Evolutionary conservation across 768 basidiomycete genomes (phyloP).

Genomic region (Suillus fuscotomentosus): DNA sequence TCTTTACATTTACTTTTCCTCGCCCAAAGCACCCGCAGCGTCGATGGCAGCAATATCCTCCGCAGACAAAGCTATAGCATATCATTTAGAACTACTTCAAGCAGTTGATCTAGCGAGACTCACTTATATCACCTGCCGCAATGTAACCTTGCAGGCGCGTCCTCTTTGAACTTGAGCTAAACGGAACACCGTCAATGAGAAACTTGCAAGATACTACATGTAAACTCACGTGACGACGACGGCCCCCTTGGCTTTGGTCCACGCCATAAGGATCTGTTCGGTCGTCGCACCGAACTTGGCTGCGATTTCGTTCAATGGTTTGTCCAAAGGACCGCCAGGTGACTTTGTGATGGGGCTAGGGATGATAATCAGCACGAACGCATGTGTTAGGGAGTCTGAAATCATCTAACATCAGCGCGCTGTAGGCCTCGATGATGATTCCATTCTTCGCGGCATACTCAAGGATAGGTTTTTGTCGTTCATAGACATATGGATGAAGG

Average conservation of each 20-base stretch:
- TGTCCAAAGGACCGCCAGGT: slow-evolving; percentile 65
- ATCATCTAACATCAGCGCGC: slow-evolving; percentile 21
- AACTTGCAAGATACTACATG: not conserved
- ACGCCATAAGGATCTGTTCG: not conserved
- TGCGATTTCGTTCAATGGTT: slow-evolving; percentile 54
- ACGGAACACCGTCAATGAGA: not conserved
- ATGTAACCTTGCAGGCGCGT: slow-evolving; percentile 67
- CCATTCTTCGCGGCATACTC: slow-evolving; percentile 55
- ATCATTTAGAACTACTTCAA: not conserved
- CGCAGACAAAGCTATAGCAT: slow-evolving; percentile 31
- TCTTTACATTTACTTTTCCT: not conserved
- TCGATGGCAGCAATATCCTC: slow-evolving; percentile 55
- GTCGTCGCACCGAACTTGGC: not conserved
- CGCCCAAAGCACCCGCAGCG: slow-evolving; percentile 41
- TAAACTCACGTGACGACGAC: slow-evolving; percentile 57
- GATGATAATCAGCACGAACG: not conserved
- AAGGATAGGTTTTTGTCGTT: slow-evolving; percentile 50
- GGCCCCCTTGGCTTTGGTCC: slow-evolving; percentile 56
- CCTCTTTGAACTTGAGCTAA: slow-evolving; percentile 65
- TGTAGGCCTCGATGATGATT: slow-evolving; percentile 74
- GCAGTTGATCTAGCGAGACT: slow-evolving; percentile 9
- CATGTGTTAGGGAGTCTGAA: slow-evolving; percentile 39
- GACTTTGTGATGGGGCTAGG: slow-evolving; percentile 44
- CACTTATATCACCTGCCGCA: slow-evolving; percentile 62
- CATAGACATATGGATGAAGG: slow-evolving; percentile 70